These are phyloP conservation scores for Mycena indigotica DNA, from an alignment of 768 basidiomycete genomes.

Conservation along the genomic window DNA sequence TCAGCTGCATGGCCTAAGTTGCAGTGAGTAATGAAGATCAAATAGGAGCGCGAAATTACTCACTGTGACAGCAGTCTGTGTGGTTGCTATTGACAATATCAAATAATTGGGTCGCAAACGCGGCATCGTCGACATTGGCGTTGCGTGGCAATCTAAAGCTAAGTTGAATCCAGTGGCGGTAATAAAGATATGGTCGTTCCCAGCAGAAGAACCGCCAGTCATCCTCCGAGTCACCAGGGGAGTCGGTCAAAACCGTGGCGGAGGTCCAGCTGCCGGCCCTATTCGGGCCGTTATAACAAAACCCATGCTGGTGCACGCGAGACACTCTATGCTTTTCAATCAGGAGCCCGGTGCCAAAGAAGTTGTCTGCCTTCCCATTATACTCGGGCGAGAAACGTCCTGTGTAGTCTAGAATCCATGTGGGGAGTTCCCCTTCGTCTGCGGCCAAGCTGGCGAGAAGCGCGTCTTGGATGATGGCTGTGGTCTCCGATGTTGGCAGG, in stretches of 20 bases:
- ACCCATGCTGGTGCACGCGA: no score
- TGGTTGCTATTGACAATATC: not conserved
- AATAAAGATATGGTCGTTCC: conserved; percentile 5
- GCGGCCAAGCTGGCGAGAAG: not conserved
- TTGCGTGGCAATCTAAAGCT: not conserved
- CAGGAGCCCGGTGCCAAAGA: not conserved
- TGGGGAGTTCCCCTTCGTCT: not conserved
- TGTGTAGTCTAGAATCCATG: not conserved
- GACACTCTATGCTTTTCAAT: not conserved
- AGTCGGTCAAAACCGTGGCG: not conserved
- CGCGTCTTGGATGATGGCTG: not conserved
- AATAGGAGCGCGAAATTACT: not conserved
- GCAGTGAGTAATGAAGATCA: not conserved
- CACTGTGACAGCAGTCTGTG: not conserved
- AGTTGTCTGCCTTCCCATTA: not conserved
- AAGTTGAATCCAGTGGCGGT: not conserved
- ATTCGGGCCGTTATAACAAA: not conserved
- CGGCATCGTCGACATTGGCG: not conserved
- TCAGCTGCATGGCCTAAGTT: not conserved
- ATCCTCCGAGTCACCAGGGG: not conserved
- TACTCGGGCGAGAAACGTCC: not conserved
- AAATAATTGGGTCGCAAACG: not conserved
- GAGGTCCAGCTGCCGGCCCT: not conserved
- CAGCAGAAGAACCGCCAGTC: conserved; percentile 1
- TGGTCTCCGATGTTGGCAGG: not conserved